Evolutionary conservation across 768 basidiomycete species (phyloP).

Genomic region (Boletus huronensis): DNA sequence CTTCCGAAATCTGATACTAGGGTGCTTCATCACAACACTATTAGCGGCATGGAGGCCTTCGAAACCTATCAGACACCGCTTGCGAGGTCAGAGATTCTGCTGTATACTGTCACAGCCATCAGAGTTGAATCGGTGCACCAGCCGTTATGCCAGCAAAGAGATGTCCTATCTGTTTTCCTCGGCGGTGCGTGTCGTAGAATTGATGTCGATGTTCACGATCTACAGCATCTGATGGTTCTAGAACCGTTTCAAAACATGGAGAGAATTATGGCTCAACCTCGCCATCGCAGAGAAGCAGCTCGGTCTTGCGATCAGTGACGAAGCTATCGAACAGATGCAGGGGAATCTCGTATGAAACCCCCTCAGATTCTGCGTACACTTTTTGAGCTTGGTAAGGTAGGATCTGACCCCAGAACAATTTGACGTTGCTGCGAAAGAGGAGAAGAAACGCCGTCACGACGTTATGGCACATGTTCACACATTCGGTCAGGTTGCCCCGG

Average conservation of each 20-base stretch:
- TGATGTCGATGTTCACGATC: not conserved
- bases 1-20: slow-evolving; percentile 6
- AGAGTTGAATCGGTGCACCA: slow-evolving; percentile 30
- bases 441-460: slow-evolving; percentile 96
- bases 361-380: not conserved
- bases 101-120: not conserved
- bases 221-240: slow-evolving; percentile 29
- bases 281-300: slow-evolving; percentile 96
- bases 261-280: slow-evolving; percentile 92
- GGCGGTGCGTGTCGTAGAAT: slow-evolving; percentile 49
- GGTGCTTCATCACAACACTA: not conserved
- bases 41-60: slow-evolving; percentile 51
- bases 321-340: slow-evolving; percentile 93
- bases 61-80: slow-evolving; percentile 80
- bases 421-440: slow-evolving; percentile 85
- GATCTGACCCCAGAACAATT: slow-evolving; percentile 86
- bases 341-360: slow-evolving; percentile 64
- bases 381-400: slow-evolving; percentile 38
- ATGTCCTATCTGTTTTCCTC: slow-evolving; percentile 98
- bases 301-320: slow-evolving; percentile 83
- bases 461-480: slow-evolving; percentile 99
- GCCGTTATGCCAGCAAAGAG: slow-evolving; percentile 98
- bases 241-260: slow-evolving; percentile 96
- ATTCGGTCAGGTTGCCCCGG: slow-evolving; percentile 89
- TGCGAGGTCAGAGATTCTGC: slow-evolving; percentile 52